Percentiles rank a stretch among this genome's conserved stretches.
These are phyloP conservation scores for Acanthamoeba rhysodes DNA, from an alignment of 208 protist genomes.

Conservation along the genomic window DNA sequence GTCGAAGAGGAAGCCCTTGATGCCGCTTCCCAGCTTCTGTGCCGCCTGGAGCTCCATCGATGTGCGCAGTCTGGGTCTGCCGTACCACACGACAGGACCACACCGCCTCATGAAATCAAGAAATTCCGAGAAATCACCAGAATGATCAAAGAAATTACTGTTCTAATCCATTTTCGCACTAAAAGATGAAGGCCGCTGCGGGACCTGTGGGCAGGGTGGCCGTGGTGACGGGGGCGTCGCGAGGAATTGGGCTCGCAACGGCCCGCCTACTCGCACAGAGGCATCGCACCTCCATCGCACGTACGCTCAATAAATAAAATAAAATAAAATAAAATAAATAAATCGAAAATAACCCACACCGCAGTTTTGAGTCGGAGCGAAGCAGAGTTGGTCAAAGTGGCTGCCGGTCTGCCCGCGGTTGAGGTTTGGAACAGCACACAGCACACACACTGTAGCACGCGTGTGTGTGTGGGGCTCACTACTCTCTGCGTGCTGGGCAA, in stretches of 20 bases:
- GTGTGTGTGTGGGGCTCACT: neutral
- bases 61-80: neutral
- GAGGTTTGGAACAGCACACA: neutral
- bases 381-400: neutral
- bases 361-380: neutral
- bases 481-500: neutral
- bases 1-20: slow-evolving; percentile 51
- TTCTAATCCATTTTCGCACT: neutral
- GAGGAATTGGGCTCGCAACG: slow-evolving; percentile 22
- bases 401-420: neutral
- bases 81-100: too few relatives aligned
- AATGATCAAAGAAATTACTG: neutral
- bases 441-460: too few relatives aligned
- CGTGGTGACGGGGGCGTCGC: slow-evolving; percentile 33
- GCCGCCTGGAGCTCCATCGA: neutral
- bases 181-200: neutral
- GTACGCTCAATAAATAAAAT: too few relatives aligned
- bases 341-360: too few relatives aligned
- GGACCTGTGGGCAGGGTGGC: neutral
- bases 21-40: neutral
- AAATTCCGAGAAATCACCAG: neutral
- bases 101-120: too few relatives aligned
- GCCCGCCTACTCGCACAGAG: neutral
- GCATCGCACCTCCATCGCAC: neutral
- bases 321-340: too few relatives aligned